phyloP scores from a whole-genome alignment of 768 basidiomycete species.

The Rubroboletus satanas region DNA sequence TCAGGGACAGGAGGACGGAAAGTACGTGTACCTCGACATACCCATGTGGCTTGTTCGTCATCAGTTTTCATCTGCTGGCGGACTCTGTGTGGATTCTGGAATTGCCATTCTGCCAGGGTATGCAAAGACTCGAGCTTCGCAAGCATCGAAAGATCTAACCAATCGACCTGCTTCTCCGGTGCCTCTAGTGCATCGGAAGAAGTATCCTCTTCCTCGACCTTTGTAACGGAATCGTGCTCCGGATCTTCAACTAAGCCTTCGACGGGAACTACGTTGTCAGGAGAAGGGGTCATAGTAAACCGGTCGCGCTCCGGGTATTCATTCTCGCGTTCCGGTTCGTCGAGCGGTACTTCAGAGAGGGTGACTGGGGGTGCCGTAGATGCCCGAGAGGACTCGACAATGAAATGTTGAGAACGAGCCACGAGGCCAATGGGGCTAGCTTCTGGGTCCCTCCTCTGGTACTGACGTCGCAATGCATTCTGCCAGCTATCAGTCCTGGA shows the following conservation, averaged over 20 bases:
- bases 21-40: conserved; percentile 33
- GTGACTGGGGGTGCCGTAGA: conserved; percentile 22
- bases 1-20: background rate
- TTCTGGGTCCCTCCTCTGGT: conserved; percentile 65
- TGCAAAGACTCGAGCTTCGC: conserved; percentile 73
- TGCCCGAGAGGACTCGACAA: conserved; percentile 29
- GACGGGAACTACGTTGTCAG: background rate
- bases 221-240: conserved; percentile 3
- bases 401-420: conserved; percentile 21
- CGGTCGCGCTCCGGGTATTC: conserved; percentile 11
- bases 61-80: conserved; percentile 73
- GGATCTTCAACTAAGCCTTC: conserved; percentile 1
- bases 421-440: conserved; percentile 68
- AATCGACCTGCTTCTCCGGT: conserved; percentile 50
- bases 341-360: conserved; percentile 5
- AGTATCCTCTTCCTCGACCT: conserved; percentile 23
- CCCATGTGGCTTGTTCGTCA: conserved; percentile 77
- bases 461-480: conserved; percentile 70
- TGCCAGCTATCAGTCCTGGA: conserved; percentile 75
- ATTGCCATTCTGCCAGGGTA: conserved; percentile 80
- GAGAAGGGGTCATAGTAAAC: background rate
- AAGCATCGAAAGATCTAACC: conserved; percentile 68
- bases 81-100: conserved; percentile 69
- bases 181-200: conserved; percentile 16
- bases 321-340: conserved; percentile 11